phyloP scores from a whole-genome alignment of 148 eudicot genomes.

The Diospyros lotus region DNA sequence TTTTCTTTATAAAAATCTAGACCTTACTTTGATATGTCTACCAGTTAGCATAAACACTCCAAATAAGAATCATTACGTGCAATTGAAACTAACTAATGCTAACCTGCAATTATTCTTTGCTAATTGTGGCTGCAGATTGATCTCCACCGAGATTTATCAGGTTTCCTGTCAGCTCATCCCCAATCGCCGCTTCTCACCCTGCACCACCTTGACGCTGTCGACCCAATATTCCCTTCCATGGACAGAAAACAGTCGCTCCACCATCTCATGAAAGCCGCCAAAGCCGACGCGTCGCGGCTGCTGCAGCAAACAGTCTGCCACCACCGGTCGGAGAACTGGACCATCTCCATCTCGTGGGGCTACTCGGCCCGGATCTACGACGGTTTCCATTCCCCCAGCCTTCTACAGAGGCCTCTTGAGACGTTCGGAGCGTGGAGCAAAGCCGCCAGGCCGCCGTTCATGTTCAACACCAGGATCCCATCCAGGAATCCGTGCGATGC shows the following conservation, averaged over 20 bases:
- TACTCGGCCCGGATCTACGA: slow-evolving; percentile 53
- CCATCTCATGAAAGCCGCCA: slow-evolving; percentile 51
- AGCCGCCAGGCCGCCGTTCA: slow-evolving; percentile 26
- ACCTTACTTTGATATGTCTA: no score
- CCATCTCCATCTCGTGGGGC: slow-evolving; percentile 64
- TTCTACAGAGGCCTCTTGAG: slow-evolving; percentile 41
- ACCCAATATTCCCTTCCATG: slow-evolving; percentile 55
- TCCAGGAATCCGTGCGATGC: slow-evolving; percentile 39
- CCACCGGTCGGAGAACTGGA: slow-evolving; percentile 36
- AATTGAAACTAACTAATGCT: no score
- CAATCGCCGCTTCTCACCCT: slow-evolving; percentile 47
- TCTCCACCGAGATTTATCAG: slow-evolving; percentile 42
- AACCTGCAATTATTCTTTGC: no score
- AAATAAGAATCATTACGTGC: no score
- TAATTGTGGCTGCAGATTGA: slow-evolving; percentile 34
- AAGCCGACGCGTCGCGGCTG: slow-evolving; percentile 35
- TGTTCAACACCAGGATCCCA: slow-evolving; percentile 48
- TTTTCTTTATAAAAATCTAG: no score
- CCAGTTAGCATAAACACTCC: no score
- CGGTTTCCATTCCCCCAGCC: slow-evolving; percentile 32
- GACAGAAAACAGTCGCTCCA: slow-evolving; percentile 31
- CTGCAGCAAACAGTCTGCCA: slow-evolving; percentile 68
- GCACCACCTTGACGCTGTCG: slow-evolving; percentile 47
- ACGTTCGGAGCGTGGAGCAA: slow-evolving; percentile 54
- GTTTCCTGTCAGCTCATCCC: slow-evolving; percentile 52